Conservation (phyloP, 352 stramenopile genomes). For the Globisporangium sylvaticum region DNA sequence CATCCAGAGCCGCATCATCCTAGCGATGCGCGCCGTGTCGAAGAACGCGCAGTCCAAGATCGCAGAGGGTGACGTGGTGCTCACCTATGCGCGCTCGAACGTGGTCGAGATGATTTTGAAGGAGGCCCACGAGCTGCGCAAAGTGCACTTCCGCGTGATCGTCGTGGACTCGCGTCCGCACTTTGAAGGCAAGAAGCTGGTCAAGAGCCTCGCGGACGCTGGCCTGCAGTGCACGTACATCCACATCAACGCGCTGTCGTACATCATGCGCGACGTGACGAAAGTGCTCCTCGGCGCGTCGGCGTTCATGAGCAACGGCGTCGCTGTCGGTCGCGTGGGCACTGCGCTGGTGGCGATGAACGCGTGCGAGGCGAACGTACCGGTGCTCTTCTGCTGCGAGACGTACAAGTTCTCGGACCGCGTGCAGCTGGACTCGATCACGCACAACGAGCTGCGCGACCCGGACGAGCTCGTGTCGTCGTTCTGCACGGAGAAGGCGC, state of each 20-base stretch:
- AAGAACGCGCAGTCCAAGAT: slow-evolving; percentile 89
- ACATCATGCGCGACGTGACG: slow-evolving; percentile 95
- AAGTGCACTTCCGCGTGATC: slow-evolving; percentile 85
- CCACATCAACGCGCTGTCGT: slow-evolving; percentile 92
- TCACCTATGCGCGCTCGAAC: slow-evolving; percentile 93
- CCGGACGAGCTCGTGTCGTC: slow-evolving; percentile 82
- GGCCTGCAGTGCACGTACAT: slow-evolving; percentile 92
- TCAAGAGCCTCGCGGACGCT: slow-evolving; percentile 57
- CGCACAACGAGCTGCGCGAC: slow-evolving; percentile 97
- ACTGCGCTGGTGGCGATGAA: slow-evolving; percentile 92
- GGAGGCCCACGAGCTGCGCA: slow-evolving; percentile 31
- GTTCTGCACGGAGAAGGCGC: slow-evolving; percentile 51
- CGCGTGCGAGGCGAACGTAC: slow-evolving; percentile 90
- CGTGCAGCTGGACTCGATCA: slow-evolving; percentile 97
- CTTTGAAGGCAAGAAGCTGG: slow-evolving; percentile 81
- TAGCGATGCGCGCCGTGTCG: slow-evolving; percentile 88
- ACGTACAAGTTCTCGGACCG: slow-evolving; percentile 97
- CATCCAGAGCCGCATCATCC: slow-evolving; percentile 91
- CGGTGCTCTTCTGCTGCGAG: slow-evolving; percentile 97
- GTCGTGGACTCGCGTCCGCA: slow-evolving; percentile 92
- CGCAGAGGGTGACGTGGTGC: slow-evolving; percentile 89
- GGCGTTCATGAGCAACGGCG: slow-evolving; percentile 95
- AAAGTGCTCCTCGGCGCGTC: slow-evolving; percentile 94
- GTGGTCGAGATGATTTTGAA: slow-evolving; percentile 87
- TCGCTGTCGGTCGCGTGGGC: slow-evolving; percentile 87